Base-by-base conservation (phyloP, 768 basidiomycete species). In the Tylopilus sp. region DNA sequence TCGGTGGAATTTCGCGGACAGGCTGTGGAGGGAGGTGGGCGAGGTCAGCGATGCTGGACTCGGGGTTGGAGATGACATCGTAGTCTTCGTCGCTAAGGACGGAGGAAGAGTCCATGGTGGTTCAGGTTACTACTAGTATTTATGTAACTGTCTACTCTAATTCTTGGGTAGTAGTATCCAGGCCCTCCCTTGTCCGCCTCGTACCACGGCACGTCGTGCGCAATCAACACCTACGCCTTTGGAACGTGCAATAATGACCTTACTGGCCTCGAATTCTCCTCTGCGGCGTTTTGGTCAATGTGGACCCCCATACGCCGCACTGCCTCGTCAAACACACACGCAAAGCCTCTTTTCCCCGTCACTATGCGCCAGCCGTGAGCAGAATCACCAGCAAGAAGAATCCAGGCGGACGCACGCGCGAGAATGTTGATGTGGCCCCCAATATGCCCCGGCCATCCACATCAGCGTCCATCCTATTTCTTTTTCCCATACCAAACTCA, bases 21-120 rank as follows among this genome's bases (percentile, higher is more conserved):
- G 49, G 48, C 11, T 56, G 62, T 17, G 56, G 48, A 9, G 69
- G 62, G 39, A 62, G 50, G 53, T 67, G 62, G 43, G 70, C 62
- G 41, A 80, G 71, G 63, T 83, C 81, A 4, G 78, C 75, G 42
- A 82, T 70, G 66, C 83, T 86, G 26, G 78, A 79, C 47, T 84
- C 82, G 15, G 80, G 78, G 58, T 85, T 82, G n/a, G 85, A 86
- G 52, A 87, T 75, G 56, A 88, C 73, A 57, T 88, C 86, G 75
- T 86, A 88, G 67, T 87, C 86, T 66, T 87, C 86, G 71, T 87
- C 85, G 69, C 79, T 82, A 54, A 80, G 64, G 46, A 78, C 74
- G 57, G 75, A 78, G 36, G 70, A 66, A 42, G 54, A 41, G 42
- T 70, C 67, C 67, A 69, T 51, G 11, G 44, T 60, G 43, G 11